Conservation (phyloP, 768 basidiomycete genomes). For the Tricholoma flavovirens region DNA sequence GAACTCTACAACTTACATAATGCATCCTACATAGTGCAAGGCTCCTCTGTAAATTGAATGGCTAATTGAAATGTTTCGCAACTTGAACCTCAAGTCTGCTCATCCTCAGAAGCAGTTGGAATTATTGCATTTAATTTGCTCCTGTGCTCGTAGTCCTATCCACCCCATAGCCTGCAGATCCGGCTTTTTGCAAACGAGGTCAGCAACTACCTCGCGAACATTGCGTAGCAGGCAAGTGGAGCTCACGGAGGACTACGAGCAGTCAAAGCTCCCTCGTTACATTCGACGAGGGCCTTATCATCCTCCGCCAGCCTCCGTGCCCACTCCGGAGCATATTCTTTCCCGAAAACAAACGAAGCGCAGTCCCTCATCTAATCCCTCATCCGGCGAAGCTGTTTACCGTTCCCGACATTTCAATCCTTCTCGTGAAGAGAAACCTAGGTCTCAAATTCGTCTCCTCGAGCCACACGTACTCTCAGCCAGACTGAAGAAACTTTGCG, state of each 20-base stretch:
- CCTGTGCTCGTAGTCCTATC: neutral
- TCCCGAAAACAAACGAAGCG: constrained; percentile 3
- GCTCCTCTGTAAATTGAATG: no score
- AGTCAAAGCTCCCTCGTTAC: constrained; percentile 22
- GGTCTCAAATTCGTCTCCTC: constrained; percentile 36
- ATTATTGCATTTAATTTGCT: neutral
- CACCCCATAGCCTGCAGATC: neutral
- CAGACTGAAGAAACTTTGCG: constrained; percentile 54
- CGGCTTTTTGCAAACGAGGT: neutral
- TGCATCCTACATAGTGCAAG: no score
- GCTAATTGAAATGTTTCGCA: constrained; percentile 1
- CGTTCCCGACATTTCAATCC: constrained; percentile 39
- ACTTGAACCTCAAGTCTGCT: constrained; percentile 5
- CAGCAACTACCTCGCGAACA: neutral
- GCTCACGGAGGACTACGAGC: neutral
- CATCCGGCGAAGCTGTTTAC: constrained; percentile 13
- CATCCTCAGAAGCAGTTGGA: constrained; percentile 4
- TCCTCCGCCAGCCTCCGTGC: constrained; percentile 1
- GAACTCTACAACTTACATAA: no score
- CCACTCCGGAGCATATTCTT: constrained; percentile 2
- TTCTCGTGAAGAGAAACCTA: constrained; percentile 18
- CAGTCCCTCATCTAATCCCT: constrained; percentile 5
- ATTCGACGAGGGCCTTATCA: constrained; percentile 21
- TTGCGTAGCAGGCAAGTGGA: neutral
- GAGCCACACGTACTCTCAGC: constrained; percentile 57